Base-by-base conservation (phyloP, 768 basidiomycete species). In the Amanita fuliginea region DNA sequence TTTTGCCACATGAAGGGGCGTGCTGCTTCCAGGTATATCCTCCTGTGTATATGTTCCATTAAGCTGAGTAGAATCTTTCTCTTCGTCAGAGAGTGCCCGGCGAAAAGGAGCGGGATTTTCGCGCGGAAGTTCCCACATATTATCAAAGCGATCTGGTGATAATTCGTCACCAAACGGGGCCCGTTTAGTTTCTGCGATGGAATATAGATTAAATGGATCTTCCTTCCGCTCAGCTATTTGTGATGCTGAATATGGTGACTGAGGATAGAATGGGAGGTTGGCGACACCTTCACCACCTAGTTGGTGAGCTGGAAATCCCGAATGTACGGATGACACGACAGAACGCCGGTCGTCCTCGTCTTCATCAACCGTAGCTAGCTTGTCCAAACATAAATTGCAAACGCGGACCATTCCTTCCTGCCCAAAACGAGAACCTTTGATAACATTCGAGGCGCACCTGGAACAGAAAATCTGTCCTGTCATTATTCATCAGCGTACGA, bases 381-480 rank as follows among this genome's bases (percentile, higher is more conserved):
- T 92, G 55, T 88, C 85, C n/a, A 95, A 71, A 63, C 95, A 98
- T 11, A 96, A 70, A 57, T 97, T 97, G 67, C 96, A 99, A 7
- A 96, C 86, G 49, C 96, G 80, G 46, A 99, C 77, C 78, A 88
- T 89, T n/a, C 92, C 92, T 47, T 95, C 86, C 53, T 91, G 85
- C 3, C 94, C 93, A 59, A 96, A 97, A 6, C 93, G 81, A 10
- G 82, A 76, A 13, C 92, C 94, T 56, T 93, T 94, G 64, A 98
- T 93, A 56, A 96, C 86, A 58, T 96, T 95, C 26, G 92, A 94
- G 2, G 96, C 93, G 64, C 96, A 99, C 7, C 92, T 80, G 28
- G 90, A 91, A 64, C 96, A 99, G 62, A 97, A 99, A 62, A 99
- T 94, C 64, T 96, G 94, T 28, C 94, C 94, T 86, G 42, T 40